Evolutionary conservation across 768 basidiomycete species (phyloP).

Genomic region (Basidioascus undulatus): DNA sequence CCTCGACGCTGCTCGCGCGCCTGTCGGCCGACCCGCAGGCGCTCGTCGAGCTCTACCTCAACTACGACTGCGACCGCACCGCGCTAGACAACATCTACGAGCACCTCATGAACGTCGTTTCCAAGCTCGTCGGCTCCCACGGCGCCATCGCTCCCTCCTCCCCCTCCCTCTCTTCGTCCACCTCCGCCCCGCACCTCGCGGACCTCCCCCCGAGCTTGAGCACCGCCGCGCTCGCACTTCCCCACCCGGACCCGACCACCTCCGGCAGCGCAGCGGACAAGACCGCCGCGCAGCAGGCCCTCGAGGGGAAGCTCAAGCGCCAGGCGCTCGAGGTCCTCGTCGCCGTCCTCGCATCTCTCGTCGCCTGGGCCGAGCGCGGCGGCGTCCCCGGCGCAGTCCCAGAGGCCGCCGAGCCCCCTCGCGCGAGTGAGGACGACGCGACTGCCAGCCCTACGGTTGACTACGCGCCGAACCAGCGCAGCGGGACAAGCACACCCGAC

Average conservation of each 20-base stretch:
- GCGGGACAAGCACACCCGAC: slow-evolving; percentile 48
- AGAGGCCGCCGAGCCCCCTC: slow-evolving; percentile 2
- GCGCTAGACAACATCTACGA: slow-evolving; percentile 95
- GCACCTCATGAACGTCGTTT: slow-evolving; percentile 30
- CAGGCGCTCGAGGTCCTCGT: slow-evolving; percentile 92
- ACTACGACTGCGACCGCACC: slow-evolving; percentile 93
- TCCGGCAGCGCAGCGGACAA: background rate
- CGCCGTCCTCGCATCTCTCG: slow-evolving; percentile 64
- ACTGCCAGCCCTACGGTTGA: background rate
- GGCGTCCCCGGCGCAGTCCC: slow-evolving; percentile 7
- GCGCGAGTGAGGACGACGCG: slow-evolving; percentile 10
- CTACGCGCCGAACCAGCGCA: background rate
- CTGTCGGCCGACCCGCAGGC: slow-evolving; percentile 92
- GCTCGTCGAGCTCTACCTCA: slow-evolving; percentile 90
- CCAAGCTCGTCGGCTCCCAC: too few species aligned
- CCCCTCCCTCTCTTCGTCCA: background rate
- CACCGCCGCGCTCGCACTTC: slow-evolving; percentile 26
- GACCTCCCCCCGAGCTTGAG: slow-evolving; percentile 27
- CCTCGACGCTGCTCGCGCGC: slow-evolving; percentile 54
- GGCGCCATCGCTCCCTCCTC: background rate
- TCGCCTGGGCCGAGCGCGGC: slow-evolving; percentile 40
- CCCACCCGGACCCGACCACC: background rate
- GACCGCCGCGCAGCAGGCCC: slow-evolving; percentile 10
- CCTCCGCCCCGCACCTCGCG: slow-evolving; percentile 22
- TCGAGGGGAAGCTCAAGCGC: slow-evolving; percentile 54